A percentile compares a stretch with the other conserved stretches of the same genome.
Evolutionary conservation across 176 grass and related monocot species (phyloP).

Genomic region (Calamus simplicifolius): DNA sequence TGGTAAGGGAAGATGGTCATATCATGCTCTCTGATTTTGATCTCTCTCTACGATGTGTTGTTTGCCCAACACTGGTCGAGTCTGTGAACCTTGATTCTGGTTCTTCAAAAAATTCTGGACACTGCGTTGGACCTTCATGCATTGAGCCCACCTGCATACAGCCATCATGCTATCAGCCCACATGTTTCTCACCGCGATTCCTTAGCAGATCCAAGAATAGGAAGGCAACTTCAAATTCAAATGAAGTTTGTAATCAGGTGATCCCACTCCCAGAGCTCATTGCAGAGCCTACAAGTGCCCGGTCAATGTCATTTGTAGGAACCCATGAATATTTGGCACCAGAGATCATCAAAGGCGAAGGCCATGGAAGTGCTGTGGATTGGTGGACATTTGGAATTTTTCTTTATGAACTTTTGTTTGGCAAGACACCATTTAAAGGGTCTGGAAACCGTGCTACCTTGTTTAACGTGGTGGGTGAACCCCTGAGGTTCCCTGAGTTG

Average conservation of each 20-base stretch:
- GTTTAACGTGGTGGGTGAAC: slow-evolving; percentile 16
- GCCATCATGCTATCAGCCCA: slow-evolving; percentile 9
- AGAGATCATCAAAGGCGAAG: slow-evolving; percentile 16
- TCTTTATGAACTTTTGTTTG: slow-evolving; percentile 14
- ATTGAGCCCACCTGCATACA: slow-evolving; percentile 3
- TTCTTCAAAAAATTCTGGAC: neutral
- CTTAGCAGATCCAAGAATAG: neutral
- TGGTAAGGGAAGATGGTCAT: slow-evolving; percentile 18
- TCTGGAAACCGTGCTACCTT: slow-evolving; percentile 10
- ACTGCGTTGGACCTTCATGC: neutral
- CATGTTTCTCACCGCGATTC: slow-evolving; percentile 9
- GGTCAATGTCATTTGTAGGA: slow-evolving; percentile 5
- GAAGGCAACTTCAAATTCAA: neutral
- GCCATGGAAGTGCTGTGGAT: slow-evolving; percentile 13
- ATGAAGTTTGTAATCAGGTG: too few relatives aligned
- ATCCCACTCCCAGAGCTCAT: slow-evolving; percentile 1
- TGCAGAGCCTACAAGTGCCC: slow-evolving; percentile 9
- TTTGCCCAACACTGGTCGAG: slow-evolving; percentile 8
- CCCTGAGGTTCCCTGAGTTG: slow-evolving; percentile 5
- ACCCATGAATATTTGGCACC: slow-evolving; percentile 16
- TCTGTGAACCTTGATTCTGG: neutral
- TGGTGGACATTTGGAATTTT: slow-evolving; percentile 11
- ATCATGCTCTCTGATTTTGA: slow-evolving; percentile 17
- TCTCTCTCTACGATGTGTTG: slow-evolving; percentile 5
- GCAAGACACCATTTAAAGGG: slow-evolving; percentile 14